Evolutionary conservation across 2,329 filamentous ascomycete species (phyloP).

Genomic region (Ophiobolus disseminans): DNA sequence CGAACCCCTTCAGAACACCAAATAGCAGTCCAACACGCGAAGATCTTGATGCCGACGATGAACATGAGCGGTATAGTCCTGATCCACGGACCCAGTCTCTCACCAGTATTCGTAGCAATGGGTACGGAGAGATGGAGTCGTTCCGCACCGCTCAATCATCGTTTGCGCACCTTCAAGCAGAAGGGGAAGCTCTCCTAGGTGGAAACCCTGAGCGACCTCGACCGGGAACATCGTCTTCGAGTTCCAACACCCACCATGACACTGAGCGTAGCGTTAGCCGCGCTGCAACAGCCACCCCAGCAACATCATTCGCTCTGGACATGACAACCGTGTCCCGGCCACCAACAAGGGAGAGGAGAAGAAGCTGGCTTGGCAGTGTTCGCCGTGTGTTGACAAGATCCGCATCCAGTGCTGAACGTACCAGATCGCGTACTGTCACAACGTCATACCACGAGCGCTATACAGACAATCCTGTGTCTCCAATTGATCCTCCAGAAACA

Average conservation of each 20-base stretch:
- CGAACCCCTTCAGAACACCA: constrained; percentile 44
- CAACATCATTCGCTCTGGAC: constrained; percentile 35
- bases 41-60: constrained; percentile 18
- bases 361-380: constrained; percentile 49
- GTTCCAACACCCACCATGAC: constrained; percentile 28
- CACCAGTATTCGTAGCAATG: constrained; percentile 48
- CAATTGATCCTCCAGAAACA: constrained; percentile 5
- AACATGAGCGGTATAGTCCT: constrained; percentile 26
- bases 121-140: constrained; percentile 54
- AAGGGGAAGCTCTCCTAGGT: constrained; percentile 61
- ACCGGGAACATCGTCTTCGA: constrained; percentile 41
- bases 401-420: constrained; percentile 34
- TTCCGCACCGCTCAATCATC: constrained; percentile 60
- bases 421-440: constrained; percentile 34
- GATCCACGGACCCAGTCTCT: constrained; percentile 38
- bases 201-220: constrained; percentile 46
- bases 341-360: constrained; percentile 34
- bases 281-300: constrained; percentile 31
- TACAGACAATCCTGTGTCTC: constrained; percentile 33
- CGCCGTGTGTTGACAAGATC: constrained; percentile 44
- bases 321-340: constrained; percentile 15
- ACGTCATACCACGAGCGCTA: constrained; percentile 37
- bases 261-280: constrained; percentile 33
- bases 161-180: constrained; percentile 58
- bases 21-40: constrained; percentile 42